phyloP scores from a whole-genome alignment of 805 yeast genomes.

The Hanseniaspora guilliermondii region DNA sequence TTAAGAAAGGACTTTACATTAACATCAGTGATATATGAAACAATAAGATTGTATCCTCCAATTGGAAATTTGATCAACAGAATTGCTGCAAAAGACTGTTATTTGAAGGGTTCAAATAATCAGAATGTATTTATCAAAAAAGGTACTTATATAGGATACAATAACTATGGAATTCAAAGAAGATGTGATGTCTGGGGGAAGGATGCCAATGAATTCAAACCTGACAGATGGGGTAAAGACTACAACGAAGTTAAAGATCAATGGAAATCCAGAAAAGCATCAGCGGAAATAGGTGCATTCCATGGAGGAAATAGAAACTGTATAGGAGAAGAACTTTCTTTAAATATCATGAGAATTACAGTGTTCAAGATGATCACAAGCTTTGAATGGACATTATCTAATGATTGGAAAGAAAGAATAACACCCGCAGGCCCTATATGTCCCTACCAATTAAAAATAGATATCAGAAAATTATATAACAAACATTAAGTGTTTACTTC shows the following conservation, averaged over 20 bases:
- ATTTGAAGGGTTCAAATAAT: neutral
- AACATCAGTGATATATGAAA: constrained; percentile 29
- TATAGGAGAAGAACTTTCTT: constrained; percentile 47
- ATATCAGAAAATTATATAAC: neutral
- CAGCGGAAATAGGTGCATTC: constrained; percentile 38
- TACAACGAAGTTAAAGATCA: constrained; percentile 29
- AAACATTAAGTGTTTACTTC: neutral
- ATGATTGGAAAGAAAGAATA: constrained; percentile 36
- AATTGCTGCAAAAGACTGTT: constrained; percentile 29
- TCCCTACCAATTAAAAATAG: constrained; percentile 32
- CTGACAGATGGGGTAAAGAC: constrained; percentile 41
- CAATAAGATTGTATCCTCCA: constrained; percentile 43
- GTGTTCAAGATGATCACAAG: constrained; percentile 29
- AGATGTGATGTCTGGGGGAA: constrained; percentile 35
- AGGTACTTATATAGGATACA: constrained; percentile 43
- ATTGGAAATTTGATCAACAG: constrained; percentile 45
- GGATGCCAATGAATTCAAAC: constrained; percentile 34
- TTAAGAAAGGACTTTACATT: neutral
- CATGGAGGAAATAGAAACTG: constrained; percentile 53
- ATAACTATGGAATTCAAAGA: constrained; percentile 41
- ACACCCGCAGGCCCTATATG: constrained; percentile 51
- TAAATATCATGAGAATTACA: constrained; percentile 34
- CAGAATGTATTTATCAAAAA: constrained; percentile 35
- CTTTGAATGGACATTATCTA: constrained; percentile 30
- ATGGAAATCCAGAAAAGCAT: constrained; percentile 35